Percentiles rank a stretch among this genome's conserved stretches.
These are phyloP conservation scores for Kregervanrija delftensis DNA, from an alignment of 805 yeast genomes.

Conservation along the genomic window DNA sequence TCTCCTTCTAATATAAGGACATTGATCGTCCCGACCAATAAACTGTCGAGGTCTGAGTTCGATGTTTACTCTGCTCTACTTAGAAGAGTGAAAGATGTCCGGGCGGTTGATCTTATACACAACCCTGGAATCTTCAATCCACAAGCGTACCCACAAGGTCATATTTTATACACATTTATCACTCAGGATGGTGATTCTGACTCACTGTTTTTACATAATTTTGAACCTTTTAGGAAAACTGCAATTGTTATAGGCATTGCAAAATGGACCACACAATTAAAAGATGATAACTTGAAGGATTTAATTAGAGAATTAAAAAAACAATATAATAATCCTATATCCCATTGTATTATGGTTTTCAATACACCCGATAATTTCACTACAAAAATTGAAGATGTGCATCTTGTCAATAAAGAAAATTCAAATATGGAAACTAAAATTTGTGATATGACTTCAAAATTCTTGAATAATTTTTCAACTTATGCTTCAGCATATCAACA, in stretches of 20 bases:
- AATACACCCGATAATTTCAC: constrained; percentile 31
- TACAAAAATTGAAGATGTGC: constrained; percentile 6
- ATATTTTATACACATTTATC: constrained; percentile 52
- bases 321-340: constrained; percentile 44
- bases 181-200: constrained; percentile 40
- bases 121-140: constrained; percentile 68
- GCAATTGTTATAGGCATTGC: constrained; percentile 50
- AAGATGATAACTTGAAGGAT: constrained; percentile 18
- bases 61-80: constrained; percentile 37
- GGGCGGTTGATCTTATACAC: constrained; percentile 72
- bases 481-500: constrained; percentile 71
- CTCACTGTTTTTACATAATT: constrained; percentile 67
- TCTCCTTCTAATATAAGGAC: constrained; percentile 63
- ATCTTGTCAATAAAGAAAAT: constrained; percentile 13
- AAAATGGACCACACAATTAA: constrained; percentile 21
- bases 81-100: constrained; percentile 48
- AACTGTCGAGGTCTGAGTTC: constrained; percentile 36
- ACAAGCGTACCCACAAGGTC: constrained; percentile 76
- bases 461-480: constrained; percentile 55
- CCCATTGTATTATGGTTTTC: constrained; percentile 50
- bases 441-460: constrained; percentile 64
- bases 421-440: constrained; percentile 50
- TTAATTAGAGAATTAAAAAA: constrained; percentile 36
- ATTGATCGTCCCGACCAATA: constrained; percentile 62
- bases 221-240: constrained; percentile 83